Conservation (phyloP, 1,139 yeast genomes). For the Yamadazyma dushanensis region DNA sequence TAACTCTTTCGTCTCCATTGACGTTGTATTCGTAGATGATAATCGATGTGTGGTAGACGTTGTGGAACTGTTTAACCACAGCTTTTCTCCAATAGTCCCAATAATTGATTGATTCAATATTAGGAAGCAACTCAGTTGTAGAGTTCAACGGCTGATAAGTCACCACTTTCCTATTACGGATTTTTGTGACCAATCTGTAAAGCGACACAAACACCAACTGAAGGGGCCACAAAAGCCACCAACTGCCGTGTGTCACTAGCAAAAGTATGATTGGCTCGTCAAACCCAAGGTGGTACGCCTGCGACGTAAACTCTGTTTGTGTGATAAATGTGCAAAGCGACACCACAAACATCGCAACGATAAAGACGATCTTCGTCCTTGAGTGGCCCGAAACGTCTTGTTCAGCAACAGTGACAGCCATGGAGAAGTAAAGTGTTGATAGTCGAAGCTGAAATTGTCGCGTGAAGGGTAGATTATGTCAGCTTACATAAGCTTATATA, state of each 20-base stretch:
- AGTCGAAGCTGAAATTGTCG: too few species aligned
- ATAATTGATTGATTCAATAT: slow-evolving; percentile 19
- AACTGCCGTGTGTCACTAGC: slow-evolving; percentile 73
- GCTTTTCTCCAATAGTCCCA: slow-evolving; percentile 41
- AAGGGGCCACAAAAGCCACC: slow-evolving; percentile 75
- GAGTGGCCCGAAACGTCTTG: slow-evolving; percentile 17
- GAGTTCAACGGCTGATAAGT: slow-evolving; percentile 33
- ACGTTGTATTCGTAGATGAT: slow-evolving; percentile 44
- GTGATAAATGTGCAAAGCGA: slow-evolving; percentile 68
- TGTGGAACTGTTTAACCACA: slow-evolving; percentile 49
- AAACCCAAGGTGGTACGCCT: slow-evolving; percentile 60
- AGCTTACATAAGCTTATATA: too few species aligned
- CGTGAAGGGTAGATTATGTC: too few species aligned
- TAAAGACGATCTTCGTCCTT: slow-evolving; percentile 48
- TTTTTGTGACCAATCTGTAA: slow-evolving; percentile 25
- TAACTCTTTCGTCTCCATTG: slow-evolving; percentile 34
- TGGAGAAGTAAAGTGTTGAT: too few species aligned
- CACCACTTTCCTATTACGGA: slow-evolving; percentile 5
- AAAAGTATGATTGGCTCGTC: slow-evolving; percentile 70
- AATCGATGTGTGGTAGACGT: slow-evolving; percentile 52
- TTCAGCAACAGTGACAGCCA: slow-evolving; percentile 18
- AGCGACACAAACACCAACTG: slow-evolving; percentile 58
- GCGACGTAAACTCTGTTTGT: slow-evolving; percentile 81
- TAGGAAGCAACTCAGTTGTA: slow-evolving; percentile 25
- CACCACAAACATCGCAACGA: slow-evolving; percentile 55